Conservation (phyloP, 257 asterid genomes). For the Nyctanthes arbortristis region DNA sequence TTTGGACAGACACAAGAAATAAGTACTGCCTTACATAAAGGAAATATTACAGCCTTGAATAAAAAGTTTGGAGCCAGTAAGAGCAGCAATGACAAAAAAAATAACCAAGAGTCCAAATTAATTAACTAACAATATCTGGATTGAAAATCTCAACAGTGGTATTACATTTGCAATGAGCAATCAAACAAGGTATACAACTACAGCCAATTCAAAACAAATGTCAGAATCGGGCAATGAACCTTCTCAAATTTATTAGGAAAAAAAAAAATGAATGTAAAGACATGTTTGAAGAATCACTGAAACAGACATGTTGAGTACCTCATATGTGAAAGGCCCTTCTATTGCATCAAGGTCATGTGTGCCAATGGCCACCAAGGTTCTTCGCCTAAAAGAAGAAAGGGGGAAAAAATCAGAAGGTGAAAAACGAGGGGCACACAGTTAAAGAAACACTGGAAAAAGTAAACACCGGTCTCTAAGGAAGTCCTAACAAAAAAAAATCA, state of each 20-base stretch:
- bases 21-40: slow-evolving; percentile 7
- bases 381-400: slow-evolving; percentile 52
- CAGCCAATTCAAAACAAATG: background rate
- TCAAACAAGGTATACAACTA: background rate
- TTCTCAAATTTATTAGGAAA: background rate
- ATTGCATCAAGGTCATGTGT: slow-evolving; percentile 94
- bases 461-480: background rate
- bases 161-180: too few species aligned
- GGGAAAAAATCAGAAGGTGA: slow-evolving; percentile 5
- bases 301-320: slow-evolving; percentile 47
- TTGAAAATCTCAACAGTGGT: background rate
- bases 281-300: slow-evolving; percentile 1
- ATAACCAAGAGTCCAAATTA: background rate
- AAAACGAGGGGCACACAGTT: background rate
- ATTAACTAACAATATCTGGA: background rate
- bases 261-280: background rate
- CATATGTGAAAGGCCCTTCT: slow-evolving; percentile 88
- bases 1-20: slow-evolving; percentile 1
- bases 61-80: background rate
- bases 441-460: background rate
- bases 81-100: background rate
- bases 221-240: background rate
- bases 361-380: slow-evolving; percentile 97
- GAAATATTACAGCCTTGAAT: slow-evolving; percentile 1
- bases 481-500: background rate